A percentile compares a stretch with the other conserved stretches of the same genome.
Conservation (phyloP, 2,329 filamentous ascomycete species). For the Cercospora citrullina region DNA sequence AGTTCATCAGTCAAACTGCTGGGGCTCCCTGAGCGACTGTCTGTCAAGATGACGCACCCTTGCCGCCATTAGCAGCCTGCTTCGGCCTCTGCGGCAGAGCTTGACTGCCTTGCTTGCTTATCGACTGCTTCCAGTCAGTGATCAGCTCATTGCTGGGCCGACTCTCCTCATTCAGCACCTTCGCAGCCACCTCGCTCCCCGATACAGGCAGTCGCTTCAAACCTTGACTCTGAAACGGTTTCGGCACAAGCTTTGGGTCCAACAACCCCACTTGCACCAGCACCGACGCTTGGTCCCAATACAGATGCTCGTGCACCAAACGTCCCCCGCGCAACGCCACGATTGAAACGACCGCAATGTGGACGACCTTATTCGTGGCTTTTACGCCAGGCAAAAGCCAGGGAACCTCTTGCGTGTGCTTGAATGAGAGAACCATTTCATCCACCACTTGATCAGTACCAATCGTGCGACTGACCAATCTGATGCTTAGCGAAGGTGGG, state of each 20-base stretch:
- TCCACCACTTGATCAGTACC: slow-evolving; percentile 60
- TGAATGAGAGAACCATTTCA: slow-evolving; percentile 58
- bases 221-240: slow-evolving; percentile 44
- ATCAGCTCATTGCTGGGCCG: slow-evolving; percentile 46
- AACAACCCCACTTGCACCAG: slow-evolving; percentile 58
- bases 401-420: slow-evolving; percentile 57
- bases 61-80: slow-evolving; percentile 25
- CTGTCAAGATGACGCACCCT: slow-evolving; percentile 7
- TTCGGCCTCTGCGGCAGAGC: slow-evolving; percentile 31
- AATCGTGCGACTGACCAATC: slow-evolving; percentile 57
- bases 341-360: slow-evolving; percentile 58
- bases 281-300: slow-evolving; percentile 62
- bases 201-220: slow-evolving; percentile 44
- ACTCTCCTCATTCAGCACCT: slow-evolving; percentile 44
- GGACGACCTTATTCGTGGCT: slow-evolving; percentile 56
- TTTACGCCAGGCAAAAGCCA: slow-evolving; percentile 60
- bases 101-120: not conserved
- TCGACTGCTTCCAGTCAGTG: slow-evolving; percentile 35
- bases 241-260: slow-evolving; percentile 55
- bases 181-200: slow-evolving; percentile 45
- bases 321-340: slow-evolving; percentile 56
- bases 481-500: slow-evolving; percentile 55
- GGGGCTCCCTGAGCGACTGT: not conserved
- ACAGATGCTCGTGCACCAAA: slow-evolving; percentile 58
- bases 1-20: slow-evolving; percentile 62